phyloP scores from a whole-genome alignment of 2,329 filamentous ascomycete species.

The Aaosphaeria arxii region DNA sequence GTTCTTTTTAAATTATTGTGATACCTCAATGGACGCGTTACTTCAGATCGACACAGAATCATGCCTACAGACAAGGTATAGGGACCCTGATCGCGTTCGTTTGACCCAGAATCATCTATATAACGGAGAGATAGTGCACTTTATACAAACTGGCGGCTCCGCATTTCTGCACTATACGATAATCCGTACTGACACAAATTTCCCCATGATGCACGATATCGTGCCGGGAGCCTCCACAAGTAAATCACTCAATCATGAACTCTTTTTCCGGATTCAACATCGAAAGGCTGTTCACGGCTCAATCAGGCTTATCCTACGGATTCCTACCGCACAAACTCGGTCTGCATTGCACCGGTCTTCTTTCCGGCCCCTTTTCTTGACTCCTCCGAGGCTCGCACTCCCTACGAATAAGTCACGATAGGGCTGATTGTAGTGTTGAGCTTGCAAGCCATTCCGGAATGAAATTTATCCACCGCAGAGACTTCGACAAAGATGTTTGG shows the following conservation, averaged over 20 bases:
- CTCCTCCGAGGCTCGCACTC: too few species aligned
- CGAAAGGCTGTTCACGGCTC: not conserved
- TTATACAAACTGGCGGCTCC: too few species aligned
- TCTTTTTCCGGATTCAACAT: not conserved
- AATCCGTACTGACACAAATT: not conserved
- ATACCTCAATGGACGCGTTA: not conserved
- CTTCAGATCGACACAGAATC: not conserved
- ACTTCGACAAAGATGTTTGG: too few species aligned
- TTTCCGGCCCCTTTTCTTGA: not conserved
- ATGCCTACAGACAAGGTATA: not conserved
- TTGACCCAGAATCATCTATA: too few species aligned
- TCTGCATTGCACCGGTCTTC: not conserved
- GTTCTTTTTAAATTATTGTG: not conserved
- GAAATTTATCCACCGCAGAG: too few species aligned
- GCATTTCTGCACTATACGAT: not conserved
- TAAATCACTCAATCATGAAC: conserved; percentile 1
- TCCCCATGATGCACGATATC: conserved; percentile 4
- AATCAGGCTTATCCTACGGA: not conserved
- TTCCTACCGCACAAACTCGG: not conserved
- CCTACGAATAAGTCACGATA: too few species aligned
- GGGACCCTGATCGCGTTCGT: too few species aligned
- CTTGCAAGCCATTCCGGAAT: too few species aligned
- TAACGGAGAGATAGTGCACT: too few species aligned
- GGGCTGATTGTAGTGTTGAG: too few species aligned
- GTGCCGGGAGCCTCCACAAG: not conserved